Evolutionary conservation across 2,329 filamentous ascomycete genomes (phyloP), one percentile per base, ranked within the genome.

Genomic region (Septoria linicola): DNA sequence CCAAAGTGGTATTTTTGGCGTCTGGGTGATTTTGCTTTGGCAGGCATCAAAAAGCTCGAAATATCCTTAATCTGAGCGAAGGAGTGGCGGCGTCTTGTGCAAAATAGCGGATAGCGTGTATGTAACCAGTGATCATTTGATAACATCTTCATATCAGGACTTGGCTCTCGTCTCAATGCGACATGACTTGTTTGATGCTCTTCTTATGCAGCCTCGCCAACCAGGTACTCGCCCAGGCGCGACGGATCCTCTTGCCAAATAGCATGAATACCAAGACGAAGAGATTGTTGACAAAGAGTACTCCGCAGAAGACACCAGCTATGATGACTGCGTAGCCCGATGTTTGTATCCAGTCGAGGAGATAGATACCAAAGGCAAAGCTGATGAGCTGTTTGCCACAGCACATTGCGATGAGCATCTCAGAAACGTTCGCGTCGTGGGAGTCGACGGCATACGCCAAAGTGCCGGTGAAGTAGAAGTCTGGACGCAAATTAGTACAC

Each of bases 381-480:
- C 53, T 61, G 32, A 70, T 70, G 8, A 66, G 61, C 44, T 69
- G 67, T 49, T 70, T 71, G 27, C 68, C 67, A 23, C 63, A 25
- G 21, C 67, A 63, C 67, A 70, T 70, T 7, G 68, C 68, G 41
- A 71, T 83, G 8, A 83, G 72, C 80, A 83, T 82, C 67, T 83
- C 80, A 19, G 75, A 77, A n/a, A 80, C 78, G 57, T 82, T 80
- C 27, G 75, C 71, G 16, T 76, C 77, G 65, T 83, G 81, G 45
- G 73, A 77, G 61, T 83, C 80, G 31, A 83, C 76, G 1, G 80
- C 80, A 59, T 84, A 83, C 2, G 80, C 80, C 7, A 84, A 71
- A 8, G 79, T 78, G 59, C 82, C 80, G 11, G 62, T 63, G 54
- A 70, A 70, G 61, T 52, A 60, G 48, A 51, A 49, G 35, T 51